Evolutionary conservation across 1,284 basidiomycete species (phyloP), one percentile per base, ranked within the genome.

Genomic region (Schizopora paradoxa): DNA sequence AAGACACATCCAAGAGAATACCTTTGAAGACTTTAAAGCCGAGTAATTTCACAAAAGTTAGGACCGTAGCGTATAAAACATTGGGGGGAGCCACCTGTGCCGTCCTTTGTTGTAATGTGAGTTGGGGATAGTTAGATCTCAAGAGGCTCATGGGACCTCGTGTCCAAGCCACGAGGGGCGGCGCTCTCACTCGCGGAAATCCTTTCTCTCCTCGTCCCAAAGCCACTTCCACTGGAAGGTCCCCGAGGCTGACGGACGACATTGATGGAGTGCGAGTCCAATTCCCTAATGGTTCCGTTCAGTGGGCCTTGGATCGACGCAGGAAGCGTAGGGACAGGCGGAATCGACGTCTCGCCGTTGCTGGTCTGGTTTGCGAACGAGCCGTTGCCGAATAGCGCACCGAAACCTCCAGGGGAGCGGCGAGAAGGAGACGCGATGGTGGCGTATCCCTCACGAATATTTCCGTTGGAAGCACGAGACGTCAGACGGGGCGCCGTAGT

Each of bases 391-490:
- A 87, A 88, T 29, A 89, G 64, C 14, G 77, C 72, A n/a, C 76
- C 72, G 58, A 86, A 87, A 23, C 73, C 77, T 36, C 74, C 73
- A n/a, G 80, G 78, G 39, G 80, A 73, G 34, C 87, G 80, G 48
- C 86, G 82, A 31, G 84, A 78, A 18, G 86, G 81, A 26, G 86
- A 86, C 29, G 87, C 86, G 48, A 91, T 86, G 21, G 86, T 91
- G n/a, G 86, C 86, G 62, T 89, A 93, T 21, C 86, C 86, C 61
- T 91, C 89, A 45, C 91, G 82, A 45, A 95, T 87, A 65, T 95
- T 95, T 38, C 87, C 90, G 56, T 87, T 92, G 27, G 90, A 93
- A 19, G 90, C 76, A 54, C 91, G 87, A 6, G 88, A 82, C 38
- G 73, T 80, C 37, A 95, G 74, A 39, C 88, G 83, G 27, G 89